A percentile compares a stretch with the other conserved stretches of the same genome.
phyloP scores from a whole-genome alignment of 106 monocot species.

The Platanthera zijinensis region DNA sequence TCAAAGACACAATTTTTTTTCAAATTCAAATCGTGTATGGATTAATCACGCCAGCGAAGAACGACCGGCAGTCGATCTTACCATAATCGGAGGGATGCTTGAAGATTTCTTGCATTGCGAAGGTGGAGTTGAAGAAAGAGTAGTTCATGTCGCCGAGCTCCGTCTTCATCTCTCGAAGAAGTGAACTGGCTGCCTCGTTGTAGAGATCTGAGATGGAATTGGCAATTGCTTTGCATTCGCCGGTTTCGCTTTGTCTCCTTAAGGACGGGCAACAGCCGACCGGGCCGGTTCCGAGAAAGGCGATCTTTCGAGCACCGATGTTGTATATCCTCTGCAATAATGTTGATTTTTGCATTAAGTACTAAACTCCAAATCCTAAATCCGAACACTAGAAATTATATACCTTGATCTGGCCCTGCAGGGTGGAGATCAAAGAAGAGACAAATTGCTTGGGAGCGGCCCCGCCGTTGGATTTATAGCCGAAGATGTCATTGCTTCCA shows the following conservation, averaged over 20 bases:
- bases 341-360: no score
- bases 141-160: conserved; percentile 39
- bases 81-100: conserved; percentile 25
- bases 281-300: conserved; percentile 29
- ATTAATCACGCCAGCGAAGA: not conserved
- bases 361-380: no score
- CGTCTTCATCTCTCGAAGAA: conserved; percentile 36
- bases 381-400: no score
- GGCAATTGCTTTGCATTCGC: conserved; percentile 26
- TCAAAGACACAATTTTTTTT: not conserved
- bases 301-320: conserved; percentile 44
- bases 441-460: conserved; percentile 26
- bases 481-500: conserved; percentile 33
- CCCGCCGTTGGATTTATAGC: conserved; percentile 2
- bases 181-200: conserved; percentile 16
- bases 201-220: conserved; percentile 30
- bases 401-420: conserved; percentile 35
- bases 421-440: conserved; percentile 17
- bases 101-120: conserved; percentile 23
- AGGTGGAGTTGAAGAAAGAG: conserved; percentile 42
- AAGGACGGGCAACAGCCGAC: conserved; percentile 40
- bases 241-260: conserved; percentile 16
- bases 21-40: no score
- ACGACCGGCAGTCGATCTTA: not conserved
- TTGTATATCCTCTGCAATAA: conserved; percentile 34